These are phyloP conservation scores for Ustilago shanxiensis DNA, from an alignment of 1,284 basidiomycete species.

Conservation along the genomic window DNA sequence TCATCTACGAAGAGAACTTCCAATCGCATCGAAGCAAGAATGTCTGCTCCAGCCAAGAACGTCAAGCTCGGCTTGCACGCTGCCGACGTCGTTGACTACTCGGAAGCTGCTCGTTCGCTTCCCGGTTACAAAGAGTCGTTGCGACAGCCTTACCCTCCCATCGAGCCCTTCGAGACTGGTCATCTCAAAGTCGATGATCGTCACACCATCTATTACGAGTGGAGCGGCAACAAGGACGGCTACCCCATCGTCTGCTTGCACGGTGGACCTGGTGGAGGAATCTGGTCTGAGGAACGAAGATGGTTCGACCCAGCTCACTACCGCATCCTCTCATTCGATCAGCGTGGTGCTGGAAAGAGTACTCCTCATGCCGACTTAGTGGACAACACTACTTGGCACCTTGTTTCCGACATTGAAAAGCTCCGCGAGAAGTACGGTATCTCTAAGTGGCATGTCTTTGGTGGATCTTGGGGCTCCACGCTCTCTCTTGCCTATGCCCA, in stretches of 20 bases:
- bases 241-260: conserved; percentile 65
- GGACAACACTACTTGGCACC: conserved; percentile 94
- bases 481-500: conserved; percentile 89
- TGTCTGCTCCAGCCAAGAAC: conserved; percentile 8
- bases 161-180: conserved; percentile 63
- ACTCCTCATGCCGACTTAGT: conserved; percentile 83
- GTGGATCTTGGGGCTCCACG: conserved; percentile 79
- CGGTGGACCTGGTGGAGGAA: conserved; percentile 67
- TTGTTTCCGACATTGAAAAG: conserved; percentile 89
- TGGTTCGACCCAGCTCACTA: conserved; percentile 67
- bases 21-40: conserved; percentile 1
- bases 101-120: conserved; percentile 48
- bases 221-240: conserved; percentile 59
- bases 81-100: conserved; percentile 44
- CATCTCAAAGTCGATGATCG: conserved; percentile 48
- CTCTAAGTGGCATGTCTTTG: conserved; percentile 66
- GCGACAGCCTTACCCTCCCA: conserved; percentile 52
- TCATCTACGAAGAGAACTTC: not conserved
- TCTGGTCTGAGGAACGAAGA: conserved; percentile 54
- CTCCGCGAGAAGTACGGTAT: conserved; percentile 78
- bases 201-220: conserved; percentile 64
- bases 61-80: conserved; percentile 47
- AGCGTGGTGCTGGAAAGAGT: conserved; percentile 80
- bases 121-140: conserved; percentile 45
- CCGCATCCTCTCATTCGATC: conserved; percentile 73